phyloP scores from a whole-genome alignment of 164 flowering plant genomes.

The Kalanchoe fedtschenkoi region DNA sequence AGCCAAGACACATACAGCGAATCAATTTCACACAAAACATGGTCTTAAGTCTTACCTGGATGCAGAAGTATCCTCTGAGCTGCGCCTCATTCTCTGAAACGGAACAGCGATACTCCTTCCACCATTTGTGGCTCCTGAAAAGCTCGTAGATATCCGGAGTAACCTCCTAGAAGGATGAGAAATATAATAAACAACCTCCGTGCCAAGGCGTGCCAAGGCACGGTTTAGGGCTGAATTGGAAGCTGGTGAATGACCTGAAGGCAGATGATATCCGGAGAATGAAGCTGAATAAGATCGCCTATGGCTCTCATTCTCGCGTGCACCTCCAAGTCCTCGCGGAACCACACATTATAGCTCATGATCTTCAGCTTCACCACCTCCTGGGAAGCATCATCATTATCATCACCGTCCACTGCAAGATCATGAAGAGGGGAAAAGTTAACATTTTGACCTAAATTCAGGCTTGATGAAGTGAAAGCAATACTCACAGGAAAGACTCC shows the following conservation, averaged over 20 bases:
- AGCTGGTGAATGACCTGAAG: slow-evolving; percentile 54
- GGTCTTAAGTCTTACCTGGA: slow-evolving; percentile 50
- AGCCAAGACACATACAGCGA: neutral
- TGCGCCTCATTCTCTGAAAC: slow-evolving; percentile 31
- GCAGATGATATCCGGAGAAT: slow-evolving; percentile 80
- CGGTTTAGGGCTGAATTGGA: neutral
- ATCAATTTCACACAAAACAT: neutral
- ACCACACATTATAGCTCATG: slow-evolving; percentile 90
- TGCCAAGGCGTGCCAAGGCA: neutral
- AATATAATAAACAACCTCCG: neutral
- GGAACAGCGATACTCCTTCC: slow-evolving; percentile 74
- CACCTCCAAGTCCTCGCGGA: slow-evolving; percentile 81
- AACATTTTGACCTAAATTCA: neutral
- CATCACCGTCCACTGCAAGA: slow-evolving; percentile 11
- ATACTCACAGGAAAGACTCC: neutral
- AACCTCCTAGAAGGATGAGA: slow-evolving; percentile 56
- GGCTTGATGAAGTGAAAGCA: no score
- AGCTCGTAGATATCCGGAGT: slow-evolving; percentile 59
- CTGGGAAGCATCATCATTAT: slow-evolving; percentile 11
- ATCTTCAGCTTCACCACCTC: slow-evolving; percentile 33
- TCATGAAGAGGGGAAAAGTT: neutral
- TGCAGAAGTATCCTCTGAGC: slow-evolving; percentile 60
- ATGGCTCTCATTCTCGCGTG: slow-evolving; percentile 72
- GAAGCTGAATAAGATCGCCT: slow-evolving; percentile 65
- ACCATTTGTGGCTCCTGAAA: slow-evolving; percentile 64